phyloP scores from a whole-genome alignment of 2,329 filamentous ascomycete species.

The Metarhizium robertsii region DNA sequence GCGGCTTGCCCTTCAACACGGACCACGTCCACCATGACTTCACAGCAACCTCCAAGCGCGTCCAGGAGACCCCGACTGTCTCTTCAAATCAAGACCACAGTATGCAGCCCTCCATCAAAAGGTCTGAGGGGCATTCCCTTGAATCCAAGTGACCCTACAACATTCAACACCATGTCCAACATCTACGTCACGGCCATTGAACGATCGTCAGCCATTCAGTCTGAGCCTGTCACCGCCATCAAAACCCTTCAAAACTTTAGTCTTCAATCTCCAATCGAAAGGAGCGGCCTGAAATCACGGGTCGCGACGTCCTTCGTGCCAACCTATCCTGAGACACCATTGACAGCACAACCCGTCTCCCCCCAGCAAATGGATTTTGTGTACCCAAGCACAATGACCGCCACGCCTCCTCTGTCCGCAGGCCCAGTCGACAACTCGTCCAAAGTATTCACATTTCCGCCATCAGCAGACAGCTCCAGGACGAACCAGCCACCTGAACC shows the following conservation, averaged over 20 bases:
- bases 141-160: constrained; percentile 50
- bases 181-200: constrained; percentile 55
- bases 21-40: constrained; percentile 11
- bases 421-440: constrained; percentile 34
- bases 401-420: constrained; percentile 50
- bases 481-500: background rate
- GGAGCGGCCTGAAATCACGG: constrained; percentile 21
- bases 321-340: constrained; percentile 43
- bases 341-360: constrained; percentile 41
- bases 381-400: constrained; percentile 48
- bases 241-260: constrained; percentile 28
- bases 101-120: constrained; percentile 26
- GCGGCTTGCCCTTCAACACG: background rate
- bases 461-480: constrained; percentile 18
- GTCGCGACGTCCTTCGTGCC: constrained; percentile 35
- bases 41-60: constrained; percentile 10
- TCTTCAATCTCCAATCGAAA: constrained; percentile 19
- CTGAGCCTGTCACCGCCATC: constrained; percentile 41
- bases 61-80: constrained; percentile 46
- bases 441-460: constrained; percentile 37
- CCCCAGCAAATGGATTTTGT: constrained; percentile 35
- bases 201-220: constrained; percentile 39
- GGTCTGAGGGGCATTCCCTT: constrained; percentile 24
- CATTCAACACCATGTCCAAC: constrained; percentile 59
- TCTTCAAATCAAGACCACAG: constrained; percentile 40